Evolutionary conservation across 768 basidiomycete genomes (phyloP), one percentile per base, ranked within the genome.

Genomic region (Boletales sp.): DNA sequence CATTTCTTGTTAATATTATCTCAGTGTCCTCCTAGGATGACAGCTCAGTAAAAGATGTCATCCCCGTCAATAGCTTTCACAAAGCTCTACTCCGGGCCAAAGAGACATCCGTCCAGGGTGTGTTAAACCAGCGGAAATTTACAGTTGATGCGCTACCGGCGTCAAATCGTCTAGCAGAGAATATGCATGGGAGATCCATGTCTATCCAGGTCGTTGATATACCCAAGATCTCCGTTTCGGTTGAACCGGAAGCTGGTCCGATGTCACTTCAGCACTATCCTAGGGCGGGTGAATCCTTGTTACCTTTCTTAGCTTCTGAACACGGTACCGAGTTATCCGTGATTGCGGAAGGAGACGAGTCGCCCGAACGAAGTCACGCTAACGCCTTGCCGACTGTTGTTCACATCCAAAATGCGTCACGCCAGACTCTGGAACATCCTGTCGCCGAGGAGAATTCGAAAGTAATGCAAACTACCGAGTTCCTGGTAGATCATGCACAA

Each of bases 261-360:
- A 42, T 39, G 11, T 28, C 46, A 40, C 31, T 41, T 30, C 61
- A 41, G 30, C 44, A 46, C 14, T 14, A 33, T 42, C 32, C 48
- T 4, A 28, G 33, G 25, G 44, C 44, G 15, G 45, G 17, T 31
- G 47, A 51, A 49, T 40, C 46, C 12, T 51, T 42, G 32, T 28
- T 25, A 4, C 48, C 48, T 21, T 46, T 53, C 28, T 21, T 31
- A 65, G 71, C 32, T 70, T 64, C 46, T 28, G 57, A 59, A n/a
- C 55, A 37, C 14, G 53, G 50, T 34, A 75, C 74, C 38, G 78
- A 82, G 44, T 66, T 90, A 33, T 89, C 86, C 28, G 74, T 85
- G 47, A 87, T 88, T 48, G 81, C 77, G 0, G 87, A 88, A 67
- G 86, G 80, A 46, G 87, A 90, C 42, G 83, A 87, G 57, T 71